Evolutionary conservation across 2,329 filamentous ascomycete species (phyloP).

Genomic region (Fusarium chaquense): DNA sequence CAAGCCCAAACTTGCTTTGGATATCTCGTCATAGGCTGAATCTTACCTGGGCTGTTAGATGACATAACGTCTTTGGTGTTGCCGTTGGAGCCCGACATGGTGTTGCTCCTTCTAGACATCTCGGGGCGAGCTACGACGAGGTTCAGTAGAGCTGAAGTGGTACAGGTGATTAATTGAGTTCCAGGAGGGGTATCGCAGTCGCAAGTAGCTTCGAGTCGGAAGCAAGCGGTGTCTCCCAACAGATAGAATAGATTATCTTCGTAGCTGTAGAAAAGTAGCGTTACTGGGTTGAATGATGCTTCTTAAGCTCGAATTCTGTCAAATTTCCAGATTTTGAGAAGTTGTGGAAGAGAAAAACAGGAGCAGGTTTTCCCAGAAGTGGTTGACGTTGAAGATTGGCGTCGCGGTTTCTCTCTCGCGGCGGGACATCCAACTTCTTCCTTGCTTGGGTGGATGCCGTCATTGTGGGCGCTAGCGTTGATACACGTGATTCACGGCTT

Average conservation of each 20-base stretch:
- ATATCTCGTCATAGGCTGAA: neutral
- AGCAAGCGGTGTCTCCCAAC: conserved; percentile 21
- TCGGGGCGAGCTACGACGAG: conserved; percentile 20
- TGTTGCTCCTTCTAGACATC: conserved; percentile 74
- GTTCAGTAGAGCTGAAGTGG: neutral
- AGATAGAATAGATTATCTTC: neutral
- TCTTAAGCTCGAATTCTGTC: neutral
- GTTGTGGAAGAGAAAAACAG: conserved; percentile 15
- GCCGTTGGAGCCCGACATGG: conserved; percentile 50
- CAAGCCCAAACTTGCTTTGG: neutral
- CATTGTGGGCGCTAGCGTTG: conserved; percentile 46
- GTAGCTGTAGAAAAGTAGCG: neutral
- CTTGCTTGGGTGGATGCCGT: conserved; percentile 48
- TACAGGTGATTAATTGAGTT: conserved; percentile 1
- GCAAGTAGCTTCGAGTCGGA: conserved; percentile 10
- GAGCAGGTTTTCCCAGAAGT: conserved; percentile 28
- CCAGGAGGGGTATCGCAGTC: conserved; percentile 1
- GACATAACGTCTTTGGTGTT: conserved; percentile 48
- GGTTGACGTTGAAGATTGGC: conserved; percentile 40
- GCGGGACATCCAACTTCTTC: conserved; percentile 41
- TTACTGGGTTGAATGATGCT: neutral
- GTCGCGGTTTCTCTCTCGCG: conserved; percentile 33
- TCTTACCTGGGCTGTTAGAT: conserved; percentile 53
- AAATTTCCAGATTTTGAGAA: conserved; percentile 6
- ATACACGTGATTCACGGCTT: conserved; percentile 41